Evolutionary conservation across 345 rosid genomes (phyloP), one percentile per base, ranked within the genome.

Genomic region (Gossypium turneri): DNA sequence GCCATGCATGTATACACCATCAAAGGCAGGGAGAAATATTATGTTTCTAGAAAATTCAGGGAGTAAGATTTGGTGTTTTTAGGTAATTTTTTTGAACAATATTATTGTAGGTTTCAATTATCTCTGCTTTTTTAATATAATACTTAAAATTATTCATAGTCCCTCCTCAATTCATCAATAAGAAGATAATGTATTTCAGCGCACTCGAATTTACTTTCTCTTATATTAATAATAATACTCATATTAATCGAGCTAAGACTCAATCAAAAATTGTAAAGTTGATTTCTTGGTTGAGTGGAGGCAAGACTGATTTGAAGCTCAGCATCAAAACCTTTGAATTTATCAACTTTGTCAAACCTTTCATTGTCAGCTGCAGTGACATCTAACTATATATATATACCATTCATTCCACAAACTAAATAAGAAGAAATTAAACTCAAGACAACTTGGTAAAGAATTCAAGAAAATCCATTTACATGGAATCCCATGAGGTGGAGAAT

Each of bases 211-310:
- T 3, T 0, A 29, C 0, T 29, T 29, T 1, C 0, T 29, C 4
- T 1, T 29, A 29, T 29, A 29, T 29, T 29, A 1, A 29, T 3
- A 29, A 29, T 0, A 29, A 3, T 29, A 29, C 4, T 0, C 0
- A 29, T 29, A 0, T 4, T 29, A 3, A 3, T 29, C 4, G 4
- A 3, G 0, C 0, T 29, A 29, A 29, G 0, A 29, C 4, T 29
- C 4, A 29, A 29, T 68, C n/a, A 20, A 34, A 38, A 38, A 89
- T 93, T 63, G 83, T 81, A 60, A 88, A 84, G 82, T 96, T 93
- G 86, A 88, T 68, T 91, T 84, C 88, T 89, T 95, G 97, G 98
- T 82, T 91, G 76, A 97, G 97, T 19, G 98, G 99, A 20, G 96
- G 98, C 45, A 96, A 95, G 79, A 76, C 76, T 9, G 93, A 93